Conservation (phyloP, 305 asterid genomes). For the Andrographis paniculata region DNA sequence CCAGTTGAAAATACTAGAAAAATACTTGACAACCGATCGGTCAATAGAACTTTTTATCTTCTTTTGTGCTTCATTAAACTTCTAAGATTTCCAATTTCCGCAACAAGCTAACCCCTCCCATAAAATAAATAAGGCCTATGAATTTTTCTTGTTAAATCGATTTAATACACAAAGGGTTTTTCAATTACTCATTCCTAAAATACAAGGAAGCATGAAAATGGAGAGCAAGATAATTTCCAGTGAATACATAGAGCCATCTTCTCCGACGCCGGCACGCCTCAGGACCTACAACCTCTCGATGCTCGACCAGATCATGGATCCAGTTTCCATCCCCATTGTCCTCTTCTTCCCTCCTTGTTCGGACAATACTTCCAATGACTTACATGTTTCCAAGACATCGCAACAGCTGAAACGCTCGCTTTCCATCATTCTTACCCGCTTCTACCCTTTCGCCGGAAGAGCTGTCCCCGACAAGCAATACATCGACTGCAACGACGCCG, state of each 20-base stretch:
- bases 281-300: background rate
- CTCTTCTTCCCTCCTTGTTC: background rate
- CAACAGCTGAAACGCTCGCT: background rate
- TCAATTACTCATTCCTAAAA: background rate
- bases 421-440: background rate
- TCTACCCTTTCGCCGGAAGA: constrained; percentile 10
- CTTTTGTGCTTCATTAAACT: too few species aligned
- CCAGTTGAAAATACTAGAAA: too few species aligned
- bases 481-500: constrained; percentile 7
- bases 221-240: background rate
- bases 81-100: too few species aligned
- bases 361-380: too few species aligned
- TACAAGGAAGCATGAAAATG: background rate
- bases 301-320: background rate
- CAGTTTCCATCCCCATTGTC: background rate
- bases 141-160: too few species aligned
- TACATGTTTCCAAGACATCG: background rate
- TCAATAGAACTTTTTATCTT: too few species aligned
- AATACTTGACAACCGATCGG: too few species aligned
- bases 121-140: too few species aligned
- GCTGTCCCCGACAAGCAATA: background rate
- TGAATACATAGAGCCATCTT: background rate
- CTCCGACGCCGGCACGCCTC: background rate
- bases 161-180: too few species aligned
- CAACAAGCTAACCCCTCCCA: too few species aligned